phyloP scores from a whole-genome alignment of 2,329 filamentous ascomycete genomes.

The Lasiodiplodia citricola region DNA sequence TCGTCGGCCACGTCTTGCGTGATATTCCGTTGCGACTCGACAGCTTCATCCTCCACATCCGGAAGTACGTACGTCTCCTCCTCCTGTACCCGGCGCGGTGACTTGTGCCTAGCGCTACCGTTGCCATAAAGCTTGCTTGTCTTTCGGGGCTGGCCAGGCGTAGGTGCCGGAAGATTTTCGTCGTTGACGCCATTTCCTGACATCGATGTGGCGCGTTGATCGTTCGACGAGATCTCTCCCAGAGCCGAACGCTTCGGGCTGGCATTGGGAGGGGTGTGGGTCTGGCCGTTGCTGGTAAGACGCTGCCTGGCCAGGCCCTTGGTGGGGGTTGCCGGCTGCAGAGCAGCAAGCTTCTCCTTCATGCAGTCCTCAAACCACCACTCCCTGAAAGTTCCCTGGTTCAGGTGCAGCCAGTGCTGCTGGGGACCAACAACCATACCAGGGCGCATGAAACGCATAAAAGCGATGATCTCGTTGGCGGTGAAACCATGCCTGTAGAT shows the following conservation, averaged over 20 bases:
- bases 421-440: constrained; percentile 99
- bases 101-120: constrained; percentile 35
- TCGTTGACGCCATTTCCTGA: constrained; percentile 71
- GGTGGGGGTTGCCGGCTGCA: constrained; percentile 62
- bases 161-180: constrained; percentile 92
- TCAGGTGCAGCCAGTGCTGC: constrained; percentile 98
- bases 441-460: constrained; percentile 98
- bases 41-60: constrained; percentile 65
- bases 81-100: constrained; percentile 40
- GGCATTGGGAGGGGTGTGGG: constrained; percentile 83
- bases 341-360: constrained; percentile 78
- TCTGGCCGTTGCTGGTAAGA: constrained; percentile 68
- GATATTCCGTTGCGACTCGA: constrained; percentile 60
- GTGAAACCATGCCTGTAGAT: constrained; percentile 98
- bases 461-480: constrained; percentile 95
- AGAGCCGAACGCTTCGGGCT: constrained; percentile 80
- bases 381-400: constrained; percentile 95
- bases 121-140: constrained; percentile 76
- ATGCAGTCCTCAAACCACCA: constrained; percentile 87
- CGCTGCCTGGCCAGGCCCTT: constrained; percentile 56
- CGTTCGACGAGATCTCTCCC: constrained; percentile 91
- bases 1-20: constrained; percentile 64
- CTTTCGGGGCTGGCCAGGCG: constrained; percentile 94
- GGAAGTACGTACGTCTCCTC: constrained; percentile 56
- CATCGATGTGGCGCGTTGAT: constrained; percentile 50